These are phyloP conservation scores for Hyaloscypha finlandica DNA, from an alignment of 495 filamentous ascomycete genomes.

Conservation along the genomic window DNA sequence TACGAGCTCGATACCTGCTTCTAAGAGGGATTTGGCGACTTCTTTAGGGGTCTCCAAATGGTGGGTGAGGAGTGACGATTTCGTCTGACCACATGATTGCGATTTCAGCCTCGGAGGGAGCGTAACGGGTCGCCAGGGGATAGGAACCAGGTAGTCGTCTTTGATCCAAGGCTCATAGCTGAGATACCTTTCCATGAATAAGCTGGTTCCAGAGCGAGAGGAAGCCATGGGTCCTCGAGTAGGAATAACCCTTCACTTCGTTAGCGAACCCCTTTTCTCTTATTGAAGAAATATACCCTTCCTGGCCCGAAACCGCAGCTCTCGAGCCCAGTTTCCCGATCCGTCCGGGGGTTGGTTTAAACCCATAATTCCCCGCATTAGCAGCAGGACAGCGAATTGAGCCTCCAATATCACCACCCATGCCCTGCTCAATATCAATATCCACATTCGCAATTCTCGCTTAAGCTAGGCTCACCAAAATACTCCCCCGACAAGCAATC, in stretches of 20 bases:
- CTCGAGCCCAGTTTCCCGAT: constrained; percentile 44
- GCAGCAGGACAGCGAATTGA: constrained; percentile 60
- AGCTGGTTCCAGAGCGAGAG: constrained; percentile 36
- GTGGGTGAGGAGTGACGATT: constrained; percentile 55
- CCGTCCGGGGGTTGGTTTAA: constrained; percentile 59
- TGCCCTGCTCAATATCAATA: not conserved
- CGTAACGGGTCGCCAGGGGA: constrained; percentile 11
- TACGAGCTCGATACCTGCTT: constrained; percentile 43
- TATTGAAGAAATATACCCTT: constrained; percentile 3
- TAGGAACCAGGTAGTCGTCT: constrained; percentile 16
- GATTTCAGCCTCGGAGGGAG: constrained; percentile 37
- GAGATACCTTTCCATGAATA: constrained; percentile 42
- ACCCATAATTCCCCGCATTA: constrained; percentile 55
- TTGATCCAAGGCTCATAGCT: constrained; percentile 26
- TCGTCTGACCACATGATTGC: constrained; percentile 55
- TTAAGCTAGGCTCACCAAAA: constrained; percentile 39
- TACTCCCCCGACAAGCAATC: constrained; percentile 42
- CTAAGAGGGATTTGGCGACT: constrained; percentile 37
- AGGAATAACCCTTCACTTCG: constrained; percentile 30
- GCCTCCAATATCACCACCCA: constrained; percentile 50
- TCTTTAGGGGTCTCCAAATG: no score
- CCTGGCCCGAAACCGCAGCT: constrained; percentile 12
- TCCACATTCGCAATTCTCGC: not conserved
- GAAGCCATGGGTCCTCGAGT: constrained; percentile 45
- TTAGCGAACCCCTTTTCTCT: constrained; percentile 34